These are phyloP conservation scores for Lobulomyces angularis DNA, from an alignment of 192 early-diverging fungal genomes.

Conservation along the genomic window DNA sequence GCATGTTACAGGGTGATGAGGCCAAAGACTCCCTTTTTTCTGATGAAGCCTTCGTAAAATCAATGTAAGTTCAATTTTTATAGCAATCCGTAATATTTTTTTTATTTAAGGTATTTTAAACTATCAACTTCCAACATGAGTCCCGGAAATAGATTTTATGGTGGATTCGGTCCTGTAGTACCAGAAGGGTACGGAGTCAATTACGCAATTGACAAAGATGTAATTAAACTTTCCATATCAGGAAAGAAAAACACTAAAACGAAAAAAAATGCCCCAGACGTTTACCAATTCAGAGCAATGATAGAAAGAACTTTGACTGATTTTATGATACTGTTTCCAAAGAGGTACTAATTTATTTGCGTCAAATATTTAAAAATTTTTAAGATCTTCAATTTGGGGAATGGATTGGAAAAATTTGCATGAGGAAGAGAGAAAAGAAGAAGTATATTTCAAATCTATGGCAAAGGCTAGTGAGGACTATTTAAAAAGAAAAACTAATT, in stretches of 20 bases:
- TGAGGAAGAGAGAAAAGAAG: conserved; percentile 22
- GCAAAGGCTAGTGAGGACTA: conserved; percentile 27
- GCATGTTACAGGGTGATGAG: conserved; percentile 37
- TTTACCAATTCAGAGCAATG: conserved; percentile 46
- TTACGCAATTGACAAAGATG: conserved; percentile 45
- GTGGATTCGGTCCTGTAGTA: conserved; percentile 42
- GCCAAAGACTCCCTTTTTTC: conserved; percentile 50
- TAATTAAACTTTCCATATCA: conserved; percentile 49
- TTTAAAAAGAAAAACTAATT: conserved; percentile 9
- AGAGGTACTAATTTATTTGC: not conserved
- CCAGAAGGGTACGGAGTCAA: conserved; percentile 40
- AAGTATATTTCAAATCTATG: conserved; percentile 22
- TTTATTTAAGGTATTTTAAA: no score
- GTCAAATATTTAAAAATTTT: not conserved
- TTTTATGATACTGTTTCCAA: conserved; percentile 27
- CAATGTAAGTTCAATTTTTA: no score
- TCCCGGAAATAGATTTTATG: conserved; percentile 33
- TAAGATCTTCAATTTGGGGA: conserved; percentile 35
- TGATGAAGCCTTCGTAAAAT: conserved; percentile 65
- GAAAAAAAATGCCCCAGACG: conserved; percentile 24
- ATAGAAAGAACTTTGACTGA: conserved; percentile 48
- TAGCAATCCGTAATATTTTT: no score
- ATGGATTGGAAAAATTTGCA: conserved; percentile 23
- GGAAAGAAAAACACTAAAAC: conserved; percentile 30
- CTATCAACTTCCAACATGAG: conserved; percentile 68